Evolutionary conservation across 2,329 filamentous ascomycete genomes (phyloP).

Genomic region (Exophiala phaeomuriformis): DNA sequence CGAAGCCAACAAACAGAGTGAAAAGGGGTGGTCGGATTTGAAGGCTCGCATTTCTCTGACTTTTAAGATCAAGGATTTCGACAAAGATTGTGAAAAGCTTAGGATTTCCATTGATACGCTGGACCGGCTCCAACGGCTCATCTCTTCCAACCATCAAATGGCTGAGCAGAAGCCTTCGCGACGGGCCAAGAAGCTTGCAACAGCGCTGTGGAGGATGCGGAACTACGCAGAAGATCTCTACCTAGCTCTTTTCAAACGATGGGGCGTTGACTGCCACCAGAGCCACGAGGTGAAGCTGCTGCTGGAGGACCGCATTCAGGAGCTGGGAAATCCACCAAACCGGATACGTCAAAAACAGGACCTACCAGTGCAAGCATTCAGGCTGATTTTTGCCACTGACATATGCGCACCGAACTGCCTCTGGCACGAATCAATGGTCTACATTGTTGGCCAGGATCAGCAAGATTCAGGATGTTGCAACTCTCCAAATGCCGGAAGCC

Average conservation of each 20-base stretch:
- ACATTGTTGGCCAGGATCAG: background rate
- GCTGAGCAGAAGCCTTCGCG: background rate
- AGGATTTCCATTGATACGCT: background rate
- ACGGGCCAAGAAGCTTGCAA: background rate
- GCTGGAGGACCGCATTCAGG: background rate
- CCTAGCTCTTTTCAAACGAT: conserved; percentile 1
- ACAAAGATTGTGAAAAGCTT: conserved; percentile 1
- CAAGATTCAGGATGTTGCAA: background rate
- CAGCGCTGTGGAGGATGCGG: background rate
- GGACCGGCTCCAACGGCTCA: background rate
- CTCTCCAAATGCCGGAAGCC: background rate
- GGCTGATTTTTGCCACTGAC: conserved; percentile 1
- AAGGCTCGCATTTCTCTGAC: background rate
- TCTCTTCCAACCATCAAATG: background rate
- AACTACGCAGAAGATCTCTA: conserved; percentile 2
- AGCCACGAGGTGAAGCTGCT: conserved; percentile 4
- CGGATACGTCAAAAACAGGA: background rate
- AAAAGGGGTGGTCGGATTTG: background rate
- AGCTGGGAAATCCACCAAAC: background rate
- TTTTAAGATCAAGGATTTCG: background rate
- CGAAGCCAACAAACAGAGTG: background rate
- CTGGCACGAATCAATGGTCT: conserved; percentile 5
- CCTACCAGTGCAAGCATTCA: background rate
- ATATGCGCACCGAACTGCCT: background rate
- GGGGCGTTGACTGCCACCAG: conserved; percentile 5